A percentile compares a stretch with the other conserved stretches of the same genome.
phyloP scores from a whole-genome alignment of 2,329 filamentous ascomycete species.

The Tricladium varicosporioides region DNA sequence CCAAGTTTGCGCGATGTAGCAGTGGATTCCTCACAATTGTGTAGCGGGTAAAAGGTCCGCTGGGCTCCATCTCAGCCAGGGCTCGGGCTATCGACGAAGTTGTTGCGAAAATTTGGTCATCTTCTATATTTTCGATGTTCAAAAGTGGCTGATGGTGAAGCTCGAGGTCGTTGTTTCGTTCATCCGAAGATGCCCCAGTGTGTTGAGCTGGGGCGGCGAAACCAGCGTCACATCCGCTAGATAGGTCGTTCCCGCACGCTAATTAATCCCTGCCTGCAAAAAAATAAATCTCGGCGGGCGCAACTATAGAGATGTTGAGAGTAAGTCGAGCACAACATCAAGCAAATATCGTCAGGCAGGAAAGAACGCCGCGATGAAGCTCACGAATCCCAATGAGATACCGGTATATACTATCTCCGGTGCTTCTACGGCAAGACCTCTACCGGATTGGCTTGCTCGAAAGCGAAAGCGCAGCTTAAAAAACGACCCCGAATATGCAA shows the following conservation, averaged over 20 bases:
- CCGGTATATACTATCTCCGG: constrained; percentile 95
- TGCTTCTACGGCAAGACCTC: constrained; percentile 77
- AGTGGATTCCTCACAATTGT: constrained; percentile 16
- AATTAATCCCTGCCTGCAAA: not conserved
- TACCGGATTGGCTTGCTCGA: constrained; percentile 93
- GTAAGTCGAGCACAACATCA: not conserved
- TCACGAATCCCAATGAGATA: constrained; percentile 77
- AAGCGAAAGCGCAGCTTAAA: constrained; percentile 89
- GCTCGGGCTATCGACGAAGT: constrained; percentile 1
- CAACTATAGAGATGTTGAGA: not conserved
- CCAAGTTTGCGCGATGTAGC: not conserved
- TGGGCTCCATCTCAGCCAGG: constrained; percentile 33
- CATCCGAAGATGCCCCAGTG: not conserved
- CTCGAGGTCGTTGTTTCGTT: not conserved
- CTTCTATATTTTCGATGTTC: too few species aligned
- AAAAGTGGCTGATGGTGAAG: not conserved
- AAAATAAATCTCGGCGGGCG: constrained; percentile 5
- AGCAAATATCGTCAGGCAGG: constrained; percentile 2
- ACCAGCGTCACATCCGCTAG: not conserved
- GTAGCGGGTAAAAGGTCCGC: constrained; percentile 26
- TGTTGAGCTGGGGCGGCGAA: not conserved
- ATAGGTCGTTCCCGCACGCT: constrained; percentile 10
- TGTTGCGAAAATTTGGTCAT: too few species aligned
- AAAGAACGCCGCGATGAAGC: constrained; percentile 59
- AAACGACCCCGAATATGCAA: constrained; percentile 88